phyloP scores from a whole-genome alignment of 495 filamentous ascomycete species.

The Aspergillus incahuasiensis region DNA sequence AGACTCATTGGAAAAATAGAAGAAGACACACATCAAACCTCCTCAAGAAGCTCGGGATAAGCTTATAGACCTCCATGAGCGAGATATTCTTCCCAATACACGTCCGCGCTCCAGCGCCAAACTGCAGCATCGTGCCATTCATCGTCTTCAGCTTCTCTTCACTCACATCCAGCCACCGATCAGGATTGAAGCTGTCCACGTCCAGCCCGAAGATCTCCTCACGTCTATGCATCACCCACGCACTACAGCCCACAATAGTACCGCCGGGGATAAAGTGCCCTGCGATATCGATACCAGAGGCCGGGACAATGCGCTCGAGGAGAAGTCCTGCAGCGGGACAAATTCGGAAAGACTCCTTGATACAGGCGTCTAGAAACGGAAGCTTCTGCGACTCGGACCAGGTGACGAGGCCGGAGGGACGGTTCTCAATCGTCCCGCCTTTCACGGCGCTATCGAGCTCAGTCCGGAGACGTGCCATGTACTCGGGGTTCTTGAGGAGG shows the following conservation, averaged over 20 bases:
- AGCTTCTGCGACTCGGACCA: constrained; percentile 56
- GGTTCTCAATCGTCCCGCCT: constrained; percentile 45
- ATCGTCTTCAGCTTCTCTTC: constrained; percentile 48
- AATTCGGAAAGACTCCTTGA: constrained; percentile 65
- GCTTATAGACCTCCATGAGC: constrained; percentile 74
- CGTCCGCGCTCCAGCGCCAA: constrained; percentile 58
- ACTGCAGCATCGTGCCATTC: constrained; percentile 59
- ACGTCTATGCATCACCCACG: constrained; percentile 57
- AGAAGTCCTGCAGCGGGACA: constrained; percentile 56
- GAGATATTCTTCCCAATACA: constrained; percentile 75
- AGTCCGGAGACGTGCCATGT: constrained; percentile 36
- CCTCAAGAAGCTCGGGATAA: constrained; percentile 66
- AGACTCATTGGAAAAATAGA: constrained; percentile 30
- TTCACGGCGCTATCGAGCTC: constrained; percentile 53
- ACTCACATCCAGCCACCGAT: constrained; percentile 50
- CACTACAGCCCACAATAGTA: constrained; percentile 54
- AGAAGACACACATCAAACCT: constrained; percentile 55
- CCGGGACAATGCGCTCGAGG: constrained; percentile 46
- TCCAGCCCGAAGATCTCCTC: constrained; percentile 56
- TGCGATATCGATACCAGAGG: constrained; percentile 31
- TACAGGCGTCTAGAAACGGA: constrained; percentile 59
- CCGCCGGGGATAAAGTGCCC: constrained; percentile 54
- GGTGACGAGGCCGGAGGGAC: constrained; percentile 51
- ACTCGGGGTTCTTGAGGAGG: constrained; percentile 49
- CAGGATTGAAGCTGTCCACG: constrained; percentile 53